These are phyloP conservation scores for Lanmaoa pseudosensibilis DNA, from an alignment of 768 basidiomycete species.

Conservation along the genomic window DNA sequence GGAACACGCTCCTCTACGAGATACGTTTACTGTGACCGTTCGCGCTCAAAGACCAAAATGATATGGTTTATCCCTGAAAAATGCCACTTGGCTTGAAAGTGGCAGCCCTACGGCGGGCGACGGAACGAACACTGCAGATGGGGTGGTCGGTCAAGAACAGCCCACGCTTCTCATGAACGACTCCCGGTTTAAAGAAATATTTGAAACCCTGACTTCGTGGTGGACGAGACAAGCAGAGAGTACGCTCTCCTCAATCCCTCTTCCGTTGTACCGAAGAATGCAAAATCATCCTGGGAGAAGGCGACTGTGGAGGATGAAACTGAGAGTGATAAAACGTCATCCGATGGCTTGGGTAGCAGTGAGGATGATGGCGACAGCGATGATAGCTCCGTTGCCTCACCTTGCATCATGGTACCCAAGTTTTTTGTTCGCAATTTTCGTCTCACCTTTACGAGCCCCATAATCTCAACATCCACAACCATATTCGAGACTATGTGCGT, in stretches of 20 bases:
- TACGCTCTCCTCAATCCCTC: constrained; percentile 94
- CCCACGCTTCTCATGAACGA: constrained; percentile 72
- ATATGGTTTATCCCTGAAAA: constrained; percentile 87
- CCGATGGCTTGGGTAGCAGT: constrained; percentile 48
- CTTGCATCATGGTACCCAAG: constrained; percentile 99
- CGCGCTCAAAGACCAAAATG: constrained; percentile 93
- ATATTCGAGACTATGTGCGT: constrained; percentile 96
- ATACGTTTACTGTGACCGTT: constrained; percentile 82
- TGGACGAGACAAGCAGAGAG: constrained; percentile 87
- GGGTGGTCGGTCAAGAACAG: constrained; percentile 18
- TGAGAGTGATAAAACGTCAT: constrained; percentile 74
- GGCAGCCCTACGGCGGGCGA: constrained; percentile 82
- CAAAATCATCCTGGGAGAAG: constrained; percentile 43
- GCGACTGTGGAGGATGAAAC: constrained; percentile 91
- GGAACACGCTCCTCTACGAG: constrained; percentile 93
- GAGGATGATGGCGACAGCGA: no score
- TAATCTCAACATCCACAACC: constrained; percentile 96
- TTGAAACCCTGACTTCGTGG: constrained; percentile 87
- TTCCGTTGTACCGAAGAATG: constrained; percentile 54
- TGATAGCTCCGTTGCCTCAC: no score
- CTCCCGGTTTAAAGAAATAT: constrained; percentile 86
- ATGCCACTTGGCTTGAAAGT: constrained; percentile 86
- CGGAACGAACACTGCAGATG: no score
- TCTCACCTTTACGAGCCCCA: constrained; percentile 99
- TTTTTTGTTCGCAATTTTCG: constrained; percentile 99